Conservation (phyloP, 1,284 basidiomycete species). For the Puccinia polysora region DNA sequence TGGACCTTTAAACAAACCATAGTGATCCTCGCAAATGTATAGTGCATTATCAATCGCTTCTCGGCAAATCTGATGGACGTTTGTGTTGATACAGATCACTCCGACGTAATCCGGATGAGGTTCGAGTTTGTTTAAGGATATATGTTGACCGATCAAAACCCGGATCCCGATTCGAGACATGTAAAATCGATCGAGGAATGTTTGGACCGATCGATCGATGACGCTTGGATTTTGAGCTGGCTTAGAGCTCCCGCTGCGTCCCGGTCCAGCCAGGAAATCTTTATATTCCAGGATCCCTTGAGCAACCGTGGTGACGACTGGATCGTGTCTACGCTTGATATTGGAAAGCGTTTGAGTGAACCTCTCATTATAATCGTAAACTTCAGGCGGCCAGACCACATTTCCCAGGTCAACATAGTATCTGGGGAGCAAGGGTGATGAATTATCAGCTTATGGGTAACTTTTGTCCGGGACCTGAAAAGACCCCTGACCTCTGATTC, state of each 20-base stretch:
- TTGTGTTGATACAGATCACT: slow-evolving; percentile 94
- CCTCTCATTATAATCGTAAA: slow-evolving; percentile 84
- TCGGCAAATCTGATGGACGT: slow-evolving; percentile 90
- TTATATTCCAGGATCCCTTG: slow-evolving; percentile 71
- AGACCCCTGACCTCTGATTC: slow-evolving; percentile 25
- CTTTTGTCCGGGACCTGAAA: slow-evolving; percentile 41
- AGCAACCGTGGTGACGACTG: slow-evolving; percentile 90
- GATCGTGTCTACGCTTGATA: slow-evolving; percentile 93
- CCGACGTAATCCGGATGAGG: slow-evolving; percentile 89
- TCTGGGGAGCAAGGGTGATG: slow-evolving; percentile 58
- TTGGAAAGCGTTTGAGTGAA: slow-evolving; percentile 83
- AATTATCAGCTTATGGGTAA: slow-evolving; percentile 51
- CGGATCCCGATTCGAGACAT: slow-evolving; percentile 95
- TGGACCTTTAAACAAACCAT: slow-evolving; percentile 86
- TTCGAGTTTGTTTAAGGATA: slow-evolving; percentile 82
- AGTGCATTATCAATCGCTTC: slow-evolving; percentile 98
- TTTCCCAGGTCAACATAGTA: slow-evolving; percentile 73
- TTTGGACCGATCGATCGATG: slow-evolving; percentile 83
- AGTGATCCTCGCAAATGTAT: slow-evolving; percentile 97
- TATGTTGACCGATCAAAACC: slow-evolving; percentile 86
- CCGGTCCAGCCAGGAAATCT: slow-evolving; percentile 53
- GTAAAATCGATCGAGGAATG: slow-evolving; percentile 95
- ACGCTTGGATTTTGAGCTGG: slow-evolving; percentile 56
- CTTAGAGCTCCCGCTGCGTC: slow-evolving; percentile 55
- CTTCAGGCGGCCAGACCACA: slow-evolving; percentile 81